phyloP scores from a whole-genome alignment of 2,329 filamentous ascomycete species.

The Fusarium avenaceum region DNA sequence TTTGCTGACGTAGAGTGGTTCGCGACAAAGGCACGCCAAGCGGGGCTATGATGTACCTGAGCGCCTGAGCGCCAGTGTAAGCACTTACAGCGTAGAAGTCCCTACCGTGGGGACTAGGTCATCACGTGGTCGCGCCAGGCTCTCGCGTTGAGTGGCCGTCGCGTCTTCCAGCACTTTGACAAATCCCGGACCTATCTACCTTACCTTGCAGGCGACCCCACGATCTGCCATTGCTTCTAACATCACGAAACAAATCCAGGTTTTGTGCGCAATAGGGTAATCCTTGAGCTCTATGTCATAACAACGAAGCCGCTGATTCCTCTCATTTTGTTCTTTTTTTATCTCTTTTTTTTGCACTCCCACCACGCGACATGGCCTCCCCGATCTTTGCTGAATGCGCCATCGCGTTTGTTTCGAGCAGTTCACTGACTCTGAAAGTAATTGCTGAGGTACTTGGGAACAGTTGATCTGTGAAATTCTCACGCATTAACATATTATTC shows the following conservation, averaged over 20 bases:
- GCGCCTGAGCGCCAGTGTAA: too few relatives aligned
- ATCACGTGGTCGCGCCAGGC: slow-evolving; percentile 48
- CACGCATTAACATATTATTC: slow-evolving; percentile 12
- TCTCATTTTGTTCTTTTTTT: slow-evolving; percentile 13
- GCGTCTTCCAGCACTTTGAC: slow-evolving; percentile 26
- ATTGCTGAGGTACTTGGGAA: slow-evolving; percentile 56
- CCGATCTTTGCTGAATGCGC: slow-evolving; percentile 59
- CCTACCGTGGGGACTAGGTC: neutral
- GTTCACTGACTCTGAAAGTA: slow-evolving; percentile 55
- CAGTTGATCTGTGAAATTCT: too few relatives aligned
- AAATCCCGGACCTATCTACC: slow-evolving; percentile 6
- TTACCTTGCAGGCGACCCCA: slow-evolving; percentile 29
- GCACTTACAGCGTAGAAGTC: neutral
- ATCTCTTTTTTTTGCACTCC: slow-evolving; percentile 13
- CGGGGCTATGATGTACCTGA: neutral
- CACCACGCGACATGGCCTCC: slow-evolving; percentile 48
- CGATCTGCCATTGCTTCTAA: slow-evolving; percentile 13
- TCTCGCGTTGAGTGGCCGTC: slow-evolving; percentile 52
- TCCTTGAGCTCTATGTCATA: slow-evolving; percentile 33
- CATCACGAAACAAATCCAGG: slow-evolving; percentile 3
- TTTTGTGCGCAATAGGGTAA: slow-evolving; percentile 2
- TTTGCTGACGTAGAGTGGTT: slow-evolving; percentile 34
- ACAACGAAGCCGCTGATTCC: neutral
- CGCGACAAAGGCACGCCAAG: neutral
- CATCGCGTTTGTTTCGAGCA: slow-evolving; percentile 62